Evolutionary conservation across 2,329 filamentous ascomycete species (phyloP), one percentile per base, ranked within the genome.

Genomic region (Fusarium sp.): DNA sequence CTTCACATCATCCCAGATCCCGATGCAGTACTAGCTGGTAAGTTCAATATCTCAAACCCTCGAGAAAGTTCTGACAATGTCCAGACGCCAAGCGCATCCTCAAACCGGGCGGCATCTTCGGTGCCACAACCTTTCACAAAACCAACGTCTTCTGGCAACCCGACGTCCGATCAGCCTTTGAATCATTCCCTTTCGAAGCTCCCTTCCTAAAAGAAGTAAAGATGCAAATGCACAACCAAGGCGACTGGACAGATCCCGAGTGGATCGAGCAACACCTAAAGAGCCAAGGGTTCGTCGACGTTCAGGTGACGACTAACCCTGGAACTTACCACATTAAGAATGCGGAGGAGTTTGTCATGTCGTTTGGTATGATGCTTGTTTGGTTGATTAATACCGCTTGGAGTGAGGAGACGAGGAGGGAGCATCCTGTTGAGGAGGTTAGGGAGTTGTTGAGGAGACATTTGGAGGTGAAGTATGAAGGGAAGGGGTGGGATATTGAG

Each of bases 1-100:
- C 79, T 85, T 50, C 83, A 85, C 67, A 61, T 83, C 3, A 80
- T 85, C 13, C 81, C 83, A 0, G 69, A 83, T 20, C 79, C 83
- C 0, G 75, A 79, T 50, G 70, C 72, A 2, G 74, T 77, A 0
- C 53, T 80, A 0, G 68, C 64, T 46, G 78, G 78, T 78, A 58
- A 67, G 67, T 50, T 10, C 4, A 9, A 2, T 4, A 13, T 53
- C 8, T 34, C 10, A 14, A 1, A 18, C 2, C 16, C 5, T 13
- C 9, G 2, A 25, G 0, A 33, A 34, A 0, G n/a, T 55, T 23
- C 49, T 64, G 14, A 68, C 36, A 51, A 3, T 0, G 2, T 18
- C 2, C 23, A 76, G 82, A 83, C 49, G 74, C 74, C 14, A 78
- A 79, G 57, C 74, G 80, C 2, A 72, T 82, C 3, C 77, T 86